Evolutionary conservation across 1,139 yeast genomes (phyloP).

Genomic region (Citeromyces siamensis): DNA sequence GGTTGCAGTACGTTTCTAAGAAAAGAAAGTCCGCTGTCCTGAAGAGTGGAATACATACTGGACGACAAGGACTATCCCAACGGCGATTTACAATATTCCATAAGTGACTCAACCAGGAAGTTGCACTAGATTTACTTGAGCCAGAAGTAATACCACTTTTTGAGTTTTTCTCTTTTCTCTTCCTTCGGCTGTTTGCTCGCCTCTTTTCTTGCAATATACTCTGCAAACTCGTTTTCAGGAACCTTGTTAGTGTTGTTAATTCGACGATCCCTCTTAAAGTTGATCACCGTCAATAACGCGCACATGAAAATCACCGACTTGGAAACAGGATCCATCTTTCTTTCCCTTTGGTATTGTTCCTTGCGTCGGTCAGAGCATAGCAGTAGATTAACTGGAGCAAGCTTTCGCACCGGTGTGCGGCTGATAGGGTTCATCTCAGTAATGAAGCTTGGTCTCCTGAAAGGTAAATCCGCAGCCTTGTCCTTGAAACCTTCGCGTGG

Average conservation of each 20-base stretch:
- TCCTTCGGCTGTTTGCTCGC: slow-evolving; percentile 6
- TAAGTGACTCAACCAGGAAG: no score
- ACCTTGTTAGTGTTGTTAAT: slow-evolving; percentile 38
- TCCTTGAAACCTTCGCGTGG: slow-evolving; percentile 39
- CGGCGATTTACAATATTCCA: no score
- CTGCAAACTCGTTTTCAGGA: slow-evolving; percentile 25
- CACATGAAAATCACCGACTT: slow-evolving; percentile 34
- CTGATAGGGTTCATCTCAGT: slow-evolving; percentile 19
- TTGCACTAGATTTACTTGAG: slow-evolving; percentile 20
- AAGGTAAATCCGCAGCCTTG: slow-evolving; percentile 45
- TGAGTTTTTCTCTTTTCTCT: slow-evolving; percentile 6
- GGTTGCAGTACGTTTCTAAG: no score
- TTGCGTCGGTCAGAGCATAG: slow-evolving; percentile 31
- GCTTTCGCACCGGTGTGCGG: slow-evolving; percentile 18
- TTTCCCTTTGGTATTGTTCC: slow-evolving; percentile 31
- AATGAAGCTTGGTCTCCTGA: slow-evolving; percentile 26
- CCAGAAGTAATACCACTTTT: slow-evolving; percentile 35
- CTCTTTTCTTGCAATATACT: slow-evolving; percentile 12
- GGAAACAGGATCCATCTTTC: slow-evolving; percentile 41
- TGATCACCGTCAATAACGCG: slow-evolving; percentile 28
- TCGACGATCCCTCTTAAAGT: slow-evolving; percentile 35
- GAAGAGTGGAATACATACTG: no score
- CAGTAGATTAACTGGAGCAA: slow-evolving; percentile 31
- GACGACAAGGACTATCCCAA: no score
- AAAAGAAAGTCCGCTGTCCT: no score